Percentiles rank a stretch among this genome's conserved stretches.
Evolutionary conservation across 164 flowering plant species (phyloP).

Genomic region (Magnolia changhungtana): DNA sequence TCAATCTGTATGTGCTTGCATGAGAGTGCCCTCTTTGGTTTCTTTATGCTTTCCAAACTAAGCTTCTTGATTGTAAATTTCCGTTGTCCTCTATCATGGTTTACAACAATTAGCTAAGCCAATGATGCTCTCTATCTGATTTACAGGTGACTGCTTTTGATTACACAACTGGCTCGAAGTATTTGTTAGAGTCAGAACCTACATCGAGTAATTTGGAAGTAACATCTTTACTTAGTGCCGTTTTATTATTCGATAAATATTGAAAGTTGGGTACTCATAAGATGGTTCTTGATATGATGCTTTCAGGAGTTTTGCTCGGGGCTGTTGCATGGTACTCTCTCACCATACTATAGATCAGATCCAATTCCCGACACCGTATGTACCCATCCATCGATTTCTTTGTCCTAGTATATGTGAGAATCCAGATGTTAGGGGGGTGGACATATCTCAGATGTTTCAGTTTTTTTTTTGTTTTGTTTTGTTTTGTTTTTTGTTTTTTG

Average conservation of each 20-base stretch:
- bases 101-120: conserved; percentile 2
- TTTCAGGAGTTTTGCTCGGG: conserved; percentile 71
- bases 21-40: background rate
- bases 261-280: background rate
- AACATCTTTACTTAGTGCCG: conserved; percentile 18
- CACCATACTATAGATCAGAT: conserved; percentile 75
- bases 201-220: conserved; percentile 67
- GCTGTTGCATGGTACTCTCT: conserved; percentile 48
- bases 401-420: too few species aligned
- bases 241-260: conserved; percentile 6
- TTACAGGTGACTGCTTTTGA: conserved; percentile 75
- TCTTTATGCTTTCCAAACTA: background rate
- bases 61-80: background rate
- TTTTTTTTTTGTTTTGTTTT: too few species aligned
- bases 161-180: conserved; percentile 59
- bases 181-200: conserved; percentile 65
- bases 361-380: conserved; percentile 76
- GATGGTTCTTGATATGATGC: conserved; percentile 4
- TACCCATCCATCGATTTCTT: background rate
- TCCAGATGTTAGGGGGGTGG: too few species aligned
- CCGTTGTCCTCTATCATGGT: background rate
- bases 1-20: background rate
- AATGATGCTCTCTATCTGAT: conserved; percentile 10
- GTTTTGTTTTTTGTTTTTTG: too few species aligned
- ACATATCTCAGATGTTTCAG: too few species aligned